phyloP scores from a whole-genome alignment of 305 asterid species.

The Fraxinus ornus region DNA sequence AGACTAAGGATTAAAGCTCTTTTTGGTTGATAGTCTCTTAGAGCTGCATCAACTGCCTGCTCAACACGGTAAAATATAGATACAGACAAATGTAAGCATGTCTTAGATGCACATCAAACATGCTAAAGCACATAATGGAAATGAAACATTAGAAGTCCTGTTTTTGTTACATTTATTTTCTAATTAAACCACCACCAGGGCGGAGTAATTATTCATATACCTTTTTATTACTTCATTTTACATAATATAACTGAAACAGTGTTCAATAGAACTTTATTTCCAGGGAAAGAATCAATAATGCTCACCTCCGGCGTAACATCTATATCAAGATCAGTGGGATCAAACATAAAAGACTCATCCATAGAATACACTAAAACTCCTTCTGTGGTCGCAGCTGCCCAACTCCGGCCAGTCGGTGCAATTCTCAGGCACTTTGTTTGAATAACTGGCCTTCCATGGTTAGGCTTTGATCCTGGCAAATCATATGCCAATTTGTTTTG shows the following conservation, averaged over 20 bases:
- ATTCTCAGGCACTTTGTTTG: constrained; percentile 86
- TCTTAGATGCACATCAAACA: neutral
- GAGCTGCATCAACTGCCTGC: constrained; percentile 88
- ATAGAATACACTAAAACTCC: constrained; percentile 88
- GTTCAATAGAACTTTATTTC: constrained; percentile 10
- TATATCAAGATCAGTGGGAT: constrained; percentile 96
- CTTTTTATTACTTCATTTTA: neutral
- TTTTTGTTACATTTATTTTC: neutral
- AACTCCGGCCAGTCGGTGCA: constrained; percentile 93
- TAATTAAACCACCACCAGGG: neutral
- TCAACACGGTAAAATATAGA: constrained; percentile 19
- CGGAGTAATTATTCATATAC: neutral
- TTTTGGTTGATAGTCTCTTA: constrained; percentile 56
- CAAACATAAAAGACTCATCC: constrained; percentile 92
- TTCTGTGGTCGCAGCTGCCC: constrained; percentile 99
- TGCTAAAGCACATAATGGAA: neutral
- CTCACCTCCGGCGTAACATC: constrained; percentile 98
- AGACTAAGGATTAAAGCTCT: constrained; percentile 87
- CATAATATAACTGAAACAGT: constrained; percentile 5
- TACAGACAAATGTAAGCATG: constrained; percentile 5
- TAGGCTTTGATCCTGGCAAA: constrained; percentile 94
- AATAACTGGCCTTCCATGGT: constrained; percentile 77
- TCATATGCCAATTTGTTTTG: constrained; percentile 61
- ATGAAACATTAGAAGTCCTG: neutral
- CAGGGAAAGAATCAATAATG: constrained; percentile 1